phyloP scores from a whole-genome alignment of 176 grass and related monocot species.

The Avena eriantha region DNA sequence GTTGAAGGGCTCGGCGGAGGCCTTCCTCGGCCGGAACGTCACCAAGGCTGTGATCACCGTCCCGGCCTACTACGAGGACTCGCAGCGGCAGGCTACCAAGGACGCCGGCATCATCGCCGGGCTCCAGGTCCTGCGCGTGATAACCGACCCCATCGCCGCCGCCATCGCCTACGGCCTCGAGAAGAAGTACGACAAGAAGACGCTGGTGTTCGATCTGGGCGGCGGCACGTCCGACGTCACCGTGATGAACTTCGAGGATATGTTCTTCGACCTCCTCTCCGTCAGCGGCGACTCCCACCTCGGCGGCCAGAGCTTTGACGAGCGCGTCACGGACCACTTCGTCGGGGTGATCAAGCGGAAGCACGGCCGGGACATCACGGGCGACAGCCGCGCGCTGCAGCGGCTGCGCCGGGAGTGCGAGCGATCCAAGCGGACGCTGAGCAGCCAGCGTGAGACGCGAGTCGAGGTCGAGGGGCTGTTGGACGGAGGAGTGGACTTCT shows the following conservation, averaged over 20 bases:
- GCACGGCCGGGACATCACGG: not conserved
- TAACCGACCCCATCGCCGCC: not conserved
- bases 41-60: not conserved
- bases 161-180: not conserved
- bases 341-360: not conserved
- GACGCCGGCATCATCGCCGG: not conserved
- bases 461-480: not conserved
- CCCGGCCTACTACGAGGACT: not conserved
- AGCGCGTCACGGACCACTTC: not conserved
- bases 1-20: not conserved
- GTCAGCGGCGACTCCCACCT: not conserved
- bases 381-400: not conserved
- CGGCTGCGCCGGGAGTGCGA: not conserved
- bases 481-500: not conserved
- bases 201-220: not conserved
- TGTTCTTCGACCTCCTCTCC: not conserved
- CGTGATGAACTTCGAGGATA: not conserved
- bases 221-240: not conserved
- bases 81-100: constrained; percentile 2
- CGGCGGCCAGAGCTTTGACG: not conserved
- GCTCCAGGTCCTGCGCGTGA: not conserved
- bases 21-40: not conserved
- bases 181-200: not conserved
- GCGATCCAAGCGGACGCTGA: not conserved
- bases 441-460: not conserved